Evolutionary conservation across 257 asterid genomes (phyloP).

Genomic region (Solanum boliviense): DNA sequence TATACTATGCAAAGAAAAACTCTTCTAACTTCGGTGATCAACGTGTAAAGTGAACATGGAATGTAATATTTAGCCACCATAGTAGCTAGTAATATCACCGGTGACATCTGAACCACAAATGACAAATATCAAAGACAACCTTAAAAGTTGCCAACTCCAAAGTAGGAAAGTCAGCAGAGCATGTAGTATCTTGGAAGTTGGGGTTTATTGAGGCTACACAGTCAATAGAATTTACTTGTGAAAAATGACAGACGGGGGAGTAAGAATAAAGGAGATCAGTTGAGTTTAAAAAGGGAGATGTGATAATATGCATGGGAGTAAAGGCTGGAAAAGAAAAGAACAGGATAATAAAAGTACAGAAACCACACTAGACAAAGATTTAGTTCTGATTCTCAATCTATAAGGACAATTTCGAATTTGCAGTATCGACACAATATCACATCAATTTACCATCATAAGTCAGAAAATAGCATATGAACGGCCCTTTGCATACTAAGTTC

Average conservation of each 20-base stretch:
- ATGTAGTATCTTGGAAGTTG: background rate
- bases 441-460: background rate
- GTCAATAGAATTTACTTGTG: background rate
- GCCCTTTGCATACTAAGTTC: background rate
- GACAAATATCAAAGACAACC: background rate
- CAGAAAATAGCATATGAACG: background rate
- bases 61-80: background rate
- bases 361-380: background rate
- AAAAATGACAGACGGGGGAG: background rate
- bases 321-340: background rate
- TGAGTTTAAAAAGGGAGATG: background rate
- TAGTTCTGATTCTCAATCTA: background rate
- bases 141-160: background rate
- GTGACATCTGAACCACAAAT: background rate
- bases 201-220: background rate
- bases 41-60: background rate
- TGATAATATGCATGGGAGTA: background rate
- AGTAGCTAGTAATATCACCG: background rate
- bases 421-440: background rate
- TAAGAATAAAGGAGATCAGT: background rate
- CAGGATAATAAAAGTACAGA: background rate
- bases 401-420: too few species aligned
- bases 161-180: background rate
- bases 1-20: background rate
- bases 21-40: background rate